phyloP scores from a whole-genome alignment of 2,329 filamentous ascomycete genomes.

The Beauveria sp. region DNA sequence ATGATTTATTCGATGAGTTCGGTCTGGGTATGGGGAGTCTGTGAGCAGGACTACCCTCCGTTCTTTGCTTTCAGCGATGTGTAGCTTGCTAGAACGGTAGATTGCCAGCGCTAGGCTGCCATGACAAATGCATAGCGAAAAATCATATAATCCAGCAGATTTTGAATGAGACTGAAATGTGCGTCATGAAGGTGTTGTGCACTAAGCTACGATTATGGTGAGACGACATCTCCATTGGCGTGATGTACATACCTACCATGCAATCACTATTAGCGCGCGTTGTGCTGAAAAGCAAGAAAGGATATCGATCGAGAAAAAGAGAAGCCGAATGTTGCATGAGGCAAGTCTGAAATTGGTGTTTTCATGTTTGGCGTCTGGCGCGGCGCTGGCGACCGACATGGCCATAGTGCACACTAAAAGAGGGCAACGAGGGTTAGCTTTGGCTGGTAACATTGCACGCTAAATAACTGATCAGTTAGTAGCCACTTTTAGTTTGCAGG shows the following conservation, averaged over 20 bases:
- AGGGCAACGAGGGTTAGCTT: too few relatives aligned
- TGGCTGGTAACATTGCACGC: too few relatives aligned
- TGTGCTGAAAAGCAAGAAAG: too few relatives aligned
- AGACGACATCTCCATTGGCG: background rate
- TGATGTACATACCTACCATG: background rate
- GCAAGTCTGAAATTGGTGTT: background rate
- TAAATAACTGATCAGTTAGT: too few relatives aligned
- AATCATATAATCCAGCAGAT: too few relatives aligned
- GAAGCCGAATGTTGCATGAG: background rate
- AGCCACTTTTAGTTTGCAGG: background rate
- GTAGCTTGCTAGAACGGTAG: conserved; percentile 11
- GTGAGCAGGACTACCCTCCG: conserved; percentile 23
- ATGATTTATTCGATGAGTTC: conserved; percentile 29
- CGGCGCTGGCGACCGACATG: background rate
- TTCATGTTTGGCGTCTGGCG: background rate
- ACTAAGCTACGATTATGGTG: background rate
- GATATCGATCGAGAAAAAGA: background rate
- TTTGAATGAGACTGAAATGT: background rate
- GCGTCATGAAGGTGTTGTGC: background rate
- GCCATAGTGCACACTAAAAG: background rate
- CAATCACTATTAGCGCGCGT: too few relatives aligned
- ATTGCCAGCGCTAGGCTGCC: background rate
- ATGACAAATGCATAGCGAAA: background rate
- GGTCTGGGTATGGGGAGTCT: conserved; percentile 31
- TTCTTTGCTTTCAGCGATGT: conserved; percentile 31